Conservation (phyloP, 768 basidiomycete species). For the Russula sp. region DNA sequence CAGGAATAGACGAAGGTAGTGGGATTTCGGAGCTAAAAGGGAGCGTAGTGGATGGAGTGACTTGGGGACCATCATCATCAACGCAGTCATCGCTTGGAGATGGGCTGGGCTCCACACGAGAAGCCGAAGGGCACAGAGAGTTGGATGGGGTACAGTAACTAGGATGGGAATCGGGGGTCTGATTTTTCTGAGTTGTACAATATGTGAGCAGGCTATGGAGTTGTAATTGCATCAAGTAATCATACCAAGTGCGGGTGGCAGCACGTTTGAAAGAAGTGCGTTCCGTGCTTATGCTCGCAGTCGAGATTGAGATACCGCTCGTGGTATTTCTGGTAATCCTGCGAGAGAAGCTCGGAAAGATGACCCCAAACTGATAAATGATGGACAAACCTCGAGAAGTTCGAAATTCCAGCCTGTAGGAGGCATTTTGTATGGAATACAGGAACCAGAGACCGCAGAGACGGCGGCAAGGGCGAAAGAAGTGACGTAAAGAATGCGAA, state of each 20-base stretch:
- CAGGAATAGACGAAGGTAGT: background rate
- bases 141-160: conserved; percentile 45
- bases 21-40: background rate
- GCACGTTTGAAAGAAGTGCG: conserved; percentile 55
- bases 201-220: background rate
- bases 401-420: conserved; percentile 42
- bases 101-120: conserved; percentile 11
- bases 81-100: conserved; percentile 29
- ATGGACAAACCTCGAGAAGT: conserved; percentile 40
- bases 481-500: conserved; percentile 35
- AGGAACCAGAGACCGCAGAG: conserved; percentile 24
- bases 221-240: conserved; percentile 4
- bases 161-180: conserved; percentile 43
- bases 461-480: conserved; percentile 37
- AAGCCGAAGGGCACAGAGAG: conserved; percentile 21
- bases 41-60: conserved; percentile 4
- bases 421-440: conserved; percentile 22
- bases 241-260: conserved; percentile 65
- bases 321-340: conserved; percentile 56
- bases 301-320: conserved; percentile 53
- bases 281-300: conserved; percentile 37
- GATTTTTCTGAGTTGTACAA: conserved; percentile 39
- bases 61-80: conserved; percentile 24
- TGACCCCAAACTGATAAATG: background rate
- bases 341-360: conserved; percentile 16